Base-by-base conservation (phyloP, 768 basidiomycete species). In the Gloeopeniophorella convolvens region DNA sequence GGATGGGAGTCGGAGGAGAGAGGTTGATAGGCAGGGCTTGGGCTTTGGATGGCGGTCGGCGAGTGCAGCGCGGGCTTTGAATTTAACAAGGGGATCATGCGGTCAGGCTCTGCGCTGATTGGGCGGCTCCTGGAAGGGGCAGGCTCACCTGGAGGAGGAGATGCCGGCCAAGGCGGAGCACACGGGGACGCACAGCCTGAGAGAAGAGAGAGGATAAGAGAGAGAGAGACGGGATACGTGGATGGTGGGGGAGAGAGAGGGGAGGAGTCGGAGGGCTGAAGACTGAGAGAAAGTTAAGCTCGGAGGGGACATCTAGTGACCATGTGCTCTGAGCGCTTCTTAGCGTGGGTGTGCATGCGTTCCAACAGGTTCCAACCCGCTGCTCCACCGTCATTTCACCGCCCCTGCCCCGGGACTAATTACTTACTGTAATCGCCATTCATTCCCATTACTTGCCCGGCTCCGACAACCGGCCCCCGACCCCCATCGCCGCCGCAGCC, bases 401-500 rank as follows among this genome's bases (percentile, higher is more conserved):
- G 18, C 21, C 36, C 3, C 4, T 16, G 36, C n/a, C 47, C 35
- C 33, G 28, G 37, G 21, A 13, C 32, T 26, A 44, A n/a, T n/a
- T n/a, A n/a, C n/a, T n/a, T n/a, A n/a, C n/a, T n/a, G n/a, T n/a
- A n/a, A n/a, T n/a, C n/a, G n/a, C n/a, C 26, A 37, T 15, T 24
- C 51, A 48, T 31, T 26, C 9, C 42, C 26, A 43, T 46, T 23
- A 33, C n/a, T 20, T 46, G 36, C 35, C 44, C 32, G 32, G 10
- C 32, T 33, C 32, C 32, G 32, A 33, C 10, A 9, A n/a, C n/a
- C n/a, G n/a, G n/a, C n/a, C n/a, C n/a, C n/a, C 32, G 16, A 70
- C 61, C 35, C 56, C 66, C 31, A 63, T 65, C 47, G 72, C 76
- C 54, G 68, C 70, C n/a, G n/a, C n/a, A n/a, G n/a, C n/a, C n/a